Conservation (phyloP, 1,284 basidiomycete species). For the Pyrrhoderma lamaoense region DNA sequence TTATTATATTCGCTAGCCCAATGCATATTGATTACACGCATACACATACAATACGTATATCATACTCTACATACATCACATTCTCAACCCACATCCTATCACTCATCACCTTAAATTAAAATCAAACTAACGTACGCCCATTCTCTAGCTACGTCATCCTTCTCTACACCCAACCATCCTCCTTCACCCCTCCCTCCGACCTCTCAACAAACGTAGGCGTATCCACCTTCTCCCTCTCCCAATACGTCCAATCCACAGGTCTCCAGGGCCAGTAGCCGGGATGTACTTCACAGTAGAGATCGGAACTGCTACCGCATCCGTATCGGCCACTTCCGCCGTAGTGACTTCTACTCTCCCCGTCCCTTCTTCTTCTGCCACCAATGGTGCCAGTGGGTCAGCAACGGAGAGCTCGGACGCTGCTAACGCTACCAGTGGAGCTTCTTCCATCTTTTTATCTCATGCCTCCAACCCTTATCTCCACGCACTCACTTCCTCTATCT, state of each 20-base stretch:
- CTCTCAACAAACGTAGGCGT: conserved; percentile 45
- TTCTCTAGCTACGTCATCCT: conserved; percentile 55
- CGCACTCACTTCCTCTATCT: too few relatives aligned
- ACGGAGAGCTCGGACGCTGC: background rate
- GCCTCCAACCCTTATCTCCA: too few relatives aligned
- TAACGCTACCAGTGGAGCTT: background rate
- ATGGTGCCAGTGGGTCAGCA: conserved; percentile 3
- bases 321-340: conserved; percentile 55
- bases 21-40: too few relatives aligned
- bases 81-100: background rate
- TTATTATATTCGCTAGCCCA: too few relatives aligned
- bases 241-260: conserved; percentile 46
- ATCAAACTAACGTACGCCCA: background rate
- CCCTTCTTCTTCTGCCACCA: conserved; percentile 22
- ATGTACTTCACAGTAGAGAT: conserved; percentile 73
- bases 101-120: conserved; percentile 2
- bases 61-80: too few relatives aligned
- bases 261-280: conserved; percentile 54
- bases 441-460: too few relatives aligned
- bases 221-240: conserved; percentile 43
- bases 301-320: conserved; percentile 47
- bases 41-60: too few relatives aligned
- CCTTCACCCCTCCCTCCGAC: conserved; percentile 55
- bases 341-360: conserved; percentile 51
- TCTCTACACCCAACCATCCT: conserved; percentile 53